These are phyloP conservation scores for Alternaria angustiovoidea DNA, from an alignment of 2,329 filamentous ascomycete species.

Conservation along the genomic window DNA sequence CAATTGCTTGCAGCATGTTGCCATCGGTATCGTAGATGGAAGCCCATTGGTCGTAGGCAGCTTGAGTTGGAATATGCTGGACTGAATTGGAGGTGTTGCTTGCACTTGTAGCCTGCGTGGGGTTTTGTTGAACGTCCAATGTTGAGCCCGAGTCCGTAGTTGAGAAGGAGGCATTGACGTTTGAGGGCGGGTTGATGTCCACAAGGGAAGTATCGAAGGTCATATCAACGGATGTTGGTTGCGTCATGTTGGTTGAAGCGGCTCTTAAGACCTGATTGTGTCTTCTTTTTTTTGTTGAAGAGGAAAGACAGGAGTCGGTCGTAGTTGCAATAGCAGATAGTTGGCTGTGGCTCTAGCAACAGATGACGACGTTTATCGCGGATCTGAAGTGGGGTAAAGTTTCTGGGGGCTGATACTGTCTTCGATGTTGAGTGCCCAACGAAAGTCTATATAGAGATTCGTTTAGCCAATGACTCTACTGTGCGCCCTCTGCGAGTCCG, in stretches of 20 bases:
- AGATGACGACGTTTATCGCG: background rate
- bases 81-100: conserved; percentile 25
- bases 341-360: background rate
- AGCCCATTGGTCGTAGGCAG: conserved; percentile 62
- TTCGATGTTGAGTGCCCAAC: conserved; percentile 18
- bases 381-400: conserved; percentile 8
- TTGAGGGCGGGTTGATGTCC: conserved; percentile 35
- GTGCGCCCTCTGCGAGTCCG: conserved; percentile 29
- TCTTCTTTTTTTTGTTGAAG: too few species aligned
- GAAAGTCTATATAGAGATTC: conserved; percentile 22
- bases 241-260: conserved; percentile 39
- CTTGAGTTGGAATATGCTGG: conserved; percentile 50
- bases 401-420: conserved; percentile 15
- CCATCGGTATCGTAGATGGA: conserved; percentile 70
- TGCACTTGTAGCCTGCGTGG: conserved; percentile 16
- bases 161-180: conserved; percentile 43
- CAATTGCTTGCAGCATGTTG: conserved; percentile 71
- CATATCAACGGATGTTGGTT: conserved; percentile 45
- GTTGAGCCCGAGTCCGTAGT: conserved; percentile 47
- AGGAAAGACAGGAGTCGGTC: background rate
- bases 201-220: conserved; percentile 52
- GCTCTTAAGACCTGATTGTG: background rate
- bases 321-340: background rate
- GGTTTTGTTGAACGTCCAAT: conserved; percentile 27
- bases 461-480: conserved; percentile 26